These are phyloP conservation scores for Xylaria acuta DNA, from an alignment of 495 filamentous ascomycete genomes.

Conservation along the genomic window DNA sequence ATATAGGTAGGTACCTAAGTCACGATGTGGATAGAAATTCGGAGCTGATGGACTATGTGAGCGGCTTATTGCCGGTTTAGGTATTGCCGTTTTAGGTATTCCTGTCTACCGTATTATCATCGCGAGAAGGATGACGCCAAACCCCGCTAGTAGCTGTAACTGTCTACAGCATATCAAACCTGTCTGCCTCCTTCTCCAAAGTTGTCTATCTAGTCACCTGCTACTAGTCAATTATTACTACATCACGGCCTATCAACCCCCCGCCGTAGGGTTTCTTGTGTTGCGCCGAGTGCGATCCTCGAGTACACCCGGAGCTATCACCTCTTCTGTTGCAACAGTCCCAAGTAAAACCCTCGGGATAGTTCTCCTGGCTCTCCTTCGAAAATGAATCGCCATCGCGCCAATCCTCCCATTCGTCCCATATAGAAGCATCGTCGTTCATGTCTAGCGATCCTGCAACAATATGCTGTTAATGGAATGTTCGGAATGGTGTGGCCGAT, in stretches of 20 bases:
- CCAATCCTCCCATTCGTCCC: slow-evolving; percentile 15
- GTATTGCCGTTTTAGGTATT: not conserved
- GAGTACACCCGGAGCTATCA: slow-evolving; percentile 7
- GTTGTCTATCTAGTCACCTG: not conserved
- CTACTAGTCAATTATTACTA: not conserved
- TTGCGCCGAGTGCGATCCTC: not conserved
- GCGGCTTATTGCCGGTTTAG: slow-evolving; percentile 11
- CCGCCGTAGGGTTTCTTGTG: not conserved
- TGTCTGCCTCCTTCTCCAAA: not conserved
- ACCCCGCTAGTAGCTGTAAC: not conserved
- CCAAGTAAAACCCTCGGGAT: slow-evolving; percentile 12
- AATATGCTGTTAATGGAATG: not conserved
- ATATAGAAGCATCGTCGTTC: not conserved
- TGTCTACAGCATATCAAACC: no score
- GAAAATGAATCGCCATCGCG: not conserved
- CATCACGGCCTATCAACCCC: not conserved
- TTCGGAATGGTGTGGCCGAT: not conserved
- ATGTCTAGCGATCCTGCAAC: slow-evolving; percentile 2
- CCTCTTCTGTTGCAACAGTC: slow-evolving; percentile 6
- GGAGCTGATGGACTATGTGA: not conserved
- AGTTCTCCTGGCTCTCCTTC: not conserved
- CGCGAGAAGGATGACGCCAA: not conserved
- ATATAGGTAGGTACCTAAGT: not conserved
- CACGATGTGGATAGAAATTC: not conserved
- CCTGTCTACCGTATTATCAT: not conserved